Base-by-base conservation (phyloP, 352 stramenopile genomes). In the Pythium diclinum region DNA sequence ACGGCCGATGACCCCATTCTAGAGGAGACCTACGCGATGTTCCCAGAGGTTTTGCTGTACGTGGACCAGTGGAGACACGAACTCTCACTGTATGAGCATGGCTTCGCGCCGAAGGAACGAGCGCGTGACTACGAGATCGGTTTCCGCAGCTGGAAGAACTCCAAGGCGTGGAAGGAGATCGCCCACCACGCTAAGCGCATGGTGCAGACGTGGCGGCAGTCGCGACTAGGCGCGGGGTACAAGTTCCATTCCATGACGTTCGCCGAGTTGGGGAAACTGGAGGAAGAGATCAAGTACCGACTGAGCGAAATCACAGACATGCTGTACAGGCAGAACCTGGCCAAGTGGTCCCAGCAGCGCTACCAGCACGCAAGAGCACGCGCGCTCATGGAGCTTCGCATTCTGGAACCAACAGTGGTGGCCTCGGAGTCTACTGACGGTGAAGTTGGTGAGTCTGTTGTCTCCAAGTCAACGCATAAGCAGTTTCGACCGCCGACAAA, bases 261-360 rank as follows among this genome's bases (percentile, higher is more conserved):
- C 48, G 21, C 76, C 62, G 67, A 75, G 9, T 62, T 87, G 1
- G 78, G 76, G 0, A 30, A 28, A 6, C 32, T 87, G 3, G 78
- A 87, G 47, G 72, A 61, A 19, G 75, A 68, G 19, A 78, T 87
- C 51, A 87, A 87, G 72, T n/a, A 63, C 10, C 61, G 58, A 30
- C 65, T 87, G 2, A 53, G 48, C 0, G 51, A 38, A 0, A 60
- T 81, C 19, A 69, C 78, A 7, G 61, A 82, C 56, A 53, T 83
- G 13, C 48, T 81, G 23, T 83, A 85, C 61, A 72, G 74, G 28
- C 77, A 82, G 65, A 83, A 78, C 52, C 40, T 85, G 11, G 76
- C 71, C 59, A 69, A 76, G 34, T 85, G 77, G 77, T 76, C 77
- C 33, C 52, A 75, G 34, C 56, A 74, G 53, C 65, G 52, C 9